Conservation (phyloP, 2,329 filamentous ascomycete species). For the Fusarium drepaniforme region DNA sequence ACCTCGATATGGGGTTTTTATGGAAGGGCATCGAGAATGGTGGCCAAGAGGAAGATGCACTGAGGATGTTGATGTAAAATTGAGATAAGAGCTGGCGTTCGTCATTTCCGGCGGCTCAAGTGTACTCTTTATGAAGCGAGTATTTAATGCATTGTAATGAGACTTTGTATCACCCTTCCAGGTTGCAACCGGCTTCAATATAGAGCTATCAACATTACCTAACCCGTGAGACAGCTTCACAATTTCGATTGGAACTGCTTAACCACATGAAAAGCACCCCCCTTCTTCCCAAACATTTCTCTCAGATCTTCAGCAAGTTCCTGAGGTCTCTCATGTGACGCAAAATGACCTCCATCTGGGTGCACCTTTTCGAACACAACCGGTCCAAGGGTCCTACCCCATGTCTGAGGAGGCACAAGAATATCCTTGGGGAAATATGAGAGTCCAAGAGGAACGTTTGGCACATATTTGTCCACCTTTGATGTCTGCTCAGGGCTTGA, state of each 20-base stretch:
- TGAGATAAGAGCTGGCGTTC: neutral
- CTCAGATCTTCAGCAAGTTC: conserved; percentile 64
- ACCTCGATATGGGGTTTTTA: neutral
- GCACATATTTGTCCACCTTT: conserved; percentile 44
- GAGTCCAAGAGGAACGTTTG: conserved; percentile 58
- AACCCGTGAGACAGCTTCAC: neutral
- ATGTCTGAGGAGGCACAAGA: conserved; percentile 63
- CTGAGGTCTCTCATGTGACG: conserved; percentile 68
- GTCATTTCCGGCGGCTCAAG: too few species aligned
- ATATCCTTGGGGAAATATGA: conserved; percentile 71
- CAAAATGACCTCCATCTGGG: conserved; percentile 70
- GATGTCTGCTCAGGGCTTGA: conserved; percentile 36
- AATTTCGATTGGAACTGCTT: conserved; percentile 31
- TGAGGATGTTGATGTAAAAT: neutral
- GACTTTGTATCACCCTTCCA: neutral
- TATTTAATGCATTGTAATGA: neutral
- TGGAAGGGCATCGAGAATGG: neutral
- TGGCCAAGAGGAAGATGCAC: neutral
- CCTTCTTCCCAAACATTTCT: conserved; percentile 68
- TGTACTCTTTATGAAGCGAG: neutral
- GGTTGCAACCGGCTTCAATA: neutral
- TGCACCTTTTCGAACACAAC: conserved; percentile 69
- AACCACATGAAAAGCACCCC: conserved; percentile 55
- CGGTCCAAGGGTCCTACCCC: conserved; percentile 69
- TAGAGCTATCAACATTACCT: neutral